Evolutionary conservation across 192 early-diverging fungal species (phyloP).

Genomic region (Dispira parvispora): DNA sequence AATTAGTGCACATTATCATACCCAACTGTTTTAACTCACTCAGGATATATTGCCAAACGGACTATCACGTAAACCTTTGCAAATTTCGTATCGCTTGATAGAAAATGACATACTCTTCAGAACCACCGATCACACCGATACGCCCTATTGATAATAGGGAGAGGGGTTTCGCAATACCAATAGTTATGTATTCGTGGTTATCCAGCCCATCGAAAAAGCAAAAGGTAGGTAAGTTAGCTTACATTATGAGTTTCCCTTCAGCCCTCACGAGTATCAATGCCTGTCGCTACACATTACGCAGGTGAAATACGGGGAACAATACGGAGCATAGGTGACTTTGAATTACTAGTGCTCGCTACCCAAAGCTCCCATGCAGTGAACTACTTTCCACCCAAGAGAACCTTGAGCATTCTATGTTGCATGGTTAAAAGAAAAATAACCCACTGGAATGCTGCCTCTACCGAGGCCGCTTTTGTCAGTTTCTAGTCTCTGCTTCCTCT

Average conservation of each 20-base stretch:
- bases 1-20: neutral
- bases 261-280: neutral
- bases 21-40: neutral
- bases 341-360: too few species aligned
- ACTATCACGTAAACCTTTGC: neutral
- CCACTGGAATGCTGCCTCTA: too few species aligned
- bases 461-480: too few species aligned
- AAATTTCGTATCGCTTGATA: neutral
- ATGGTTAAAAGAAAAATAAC: too few species aligned
- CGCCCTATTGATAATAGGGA: slow-evolving; percentile 31
- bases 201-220: neutral
- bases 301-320: neutral
- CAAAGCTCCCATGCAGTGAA: too few species aligned
- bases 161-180: neutral
- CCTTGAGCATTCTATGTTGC: too few species aligned
- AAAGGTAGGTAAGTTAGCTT: neutral
- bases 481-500: too few species aligned
- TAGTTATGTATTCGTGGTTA: neutral
- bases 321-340: too few species aligned
- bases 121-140: slow-evolving; percentile 59
- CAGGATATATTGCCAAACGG: too few species aligned
- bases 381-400: too few species aligned
- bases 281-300: neutral
- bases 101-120: slow-evolving; percentile 49
- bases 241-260: too few species aligned